These are phyloP conservation scores for Mycena galericulata DNA, from an alignment of 768 basidiomycete genomes.

Conservation along the genomic window DNA sequence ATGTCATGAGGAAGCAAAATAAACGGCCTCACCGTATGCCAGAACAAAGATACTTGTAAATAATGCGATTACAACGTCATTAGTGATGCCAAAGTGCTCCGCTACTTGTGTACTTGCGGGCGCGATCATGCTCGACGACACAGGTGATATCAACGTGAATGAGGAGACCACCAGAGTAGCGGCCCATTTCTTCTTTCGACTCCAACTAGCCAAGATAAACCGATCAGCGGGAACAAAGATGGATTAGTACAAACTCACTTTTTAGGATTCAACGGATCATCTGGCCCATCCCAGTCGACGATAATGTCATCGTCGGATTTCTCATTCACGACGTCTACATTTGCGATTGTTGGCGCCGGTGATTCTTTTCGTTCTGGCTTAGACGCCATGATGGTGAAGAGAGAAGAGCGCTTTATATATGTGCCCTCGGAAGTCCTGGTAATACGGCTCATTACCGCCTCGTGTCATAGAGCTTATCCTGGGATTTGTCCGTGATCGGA, in stretches of 20 bases:
- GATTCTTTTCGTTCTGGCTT: constrained; percentile 9
- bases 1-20: not conserved
- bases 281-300: constrained; percentile 74
- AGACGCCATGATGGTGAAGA: constrained; percentile 10
- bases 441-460: too few species aligned
- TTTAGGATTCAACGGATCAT: constrained; percentile 69
- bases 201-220: constrained; percentile 58
- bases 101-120: constrained; percentile 69
- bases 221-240: not conserved
- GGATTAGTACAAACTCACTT: constrained; percentile 63
- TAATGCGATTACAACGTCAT: constrained; percentile 61
- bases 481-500: too few species aligned
- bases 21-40: constrained; percentile 64
- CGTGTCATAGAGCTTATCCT: too few species aligned
- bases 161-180: constrained; percentile 73
- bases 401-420: too few species aligned
- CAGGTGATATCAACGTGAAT: constrained; percentile 76
- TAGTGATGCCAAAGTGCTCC: constrained; percentile 66
- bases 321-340: not conserved
- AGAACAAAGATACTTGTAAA: constrained; percentile 70
- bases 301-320: constrained; percentile 48
- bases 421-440: too few species aligned
- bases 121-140: constrained; percentile 82
- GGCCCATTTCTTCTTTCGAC: constrained; percentile 69
- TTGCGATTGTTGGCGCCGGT: constrained; percentile 7